Evolutionary conservation across 2,329 filamentous ascomycete species (phyloP).

Genomic region (Microcyclospora pomicola): DNA sequence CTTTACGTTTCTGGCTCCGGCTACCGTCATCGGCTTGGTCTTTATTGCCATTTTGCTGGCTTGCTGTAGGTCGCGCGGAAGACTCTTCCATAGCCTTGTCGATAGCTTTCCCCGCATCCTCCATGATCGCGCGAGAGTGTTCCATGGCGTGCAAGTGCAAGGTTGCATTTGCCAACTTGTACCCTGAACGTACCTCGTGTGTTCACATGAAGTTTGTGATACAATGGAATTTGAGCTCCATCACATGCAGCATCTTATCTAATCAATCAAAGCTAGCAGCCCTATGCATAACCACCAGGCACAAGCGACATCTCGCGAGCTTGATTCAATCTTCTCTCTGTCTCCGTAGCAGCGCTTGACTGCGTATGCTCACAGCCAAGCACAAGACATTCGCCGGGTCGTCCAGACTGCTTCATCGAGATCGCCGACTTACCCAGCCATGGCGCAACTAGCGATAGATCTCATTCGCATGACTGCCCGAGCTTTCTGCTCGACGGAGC

Average conservation of each 20-base stretch:
- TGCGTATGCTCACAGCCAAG: slow-evolving; percentile 11
- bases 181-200: neutral
- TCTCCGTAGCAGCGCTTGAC: slow-evolving; percentile 16
- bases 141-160: slow-evolving; percentile 21
- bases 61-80: neutral
- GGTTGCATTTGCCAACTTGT: slow-evolving; percentile 12
- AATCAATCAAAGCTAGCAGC: no score
- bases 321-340: no score
- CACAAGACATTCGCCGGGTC: neutral
- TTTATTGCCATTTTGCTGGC: slow-evolving; percentile 3
- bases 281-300: no score
- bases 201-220: neutral
- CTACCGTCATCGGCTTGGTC: slow-evolving; percentile 5
- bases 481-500: slow-evolving; percentile 74
- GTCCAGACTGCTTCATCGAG: neutral
- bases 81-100: slow-evolving; percentile 3
- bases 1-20: slow-evolving; percentile 15
- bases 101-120: slow-evolving; percentile 14
- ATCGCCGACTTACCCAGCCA: slow-evolving; percentile 12
- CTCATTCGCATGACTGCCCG: slow-evolving; percentile 77
- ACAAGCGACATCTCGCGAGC: no score
- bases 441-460: slow-evolving; percentile 52
- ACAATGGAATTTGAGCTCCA: neutral
- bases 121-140: slow-evolving; percentile 20
- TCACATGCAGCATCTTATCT: no score